A percentile compares a stretch with the other conserved stretches of the same genome.
phyloP scores from a whole-genome alignment of 2,329 filamentous ascomycete species.

The Calonectria fujianensis region DNA sequence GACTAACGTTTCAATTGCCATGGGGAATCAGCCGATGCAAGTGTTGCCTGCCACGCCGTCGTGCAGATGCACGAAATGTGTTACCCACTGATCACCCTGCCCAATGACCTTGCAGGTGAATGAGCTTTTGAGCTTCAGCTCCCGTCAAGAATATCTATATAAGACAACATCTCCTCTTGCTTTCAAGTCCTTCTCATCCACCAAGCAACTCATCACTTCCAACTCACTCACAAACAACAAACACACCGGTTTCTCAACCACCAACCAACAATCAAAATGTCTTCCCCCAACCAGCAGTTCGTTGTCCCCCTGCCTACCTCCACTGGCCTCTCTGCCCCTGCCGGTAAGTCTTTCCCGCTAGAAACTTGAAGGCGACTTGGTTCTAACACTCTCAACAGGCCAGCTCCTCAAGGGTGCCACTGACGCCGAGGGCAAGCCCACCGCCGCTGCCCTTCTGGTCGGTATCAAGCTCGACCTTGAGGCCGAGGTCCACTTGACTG shows the following conservation, averaged over 20 bases:
- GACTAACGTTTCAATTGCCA: slow-evolving; percentile 9
- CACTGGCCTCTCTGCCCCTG: slow-evolving; percentile 16
- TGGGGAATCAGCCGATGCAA: background rate
- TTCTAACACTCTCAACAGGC: background rate
- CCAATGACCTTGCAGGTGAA: background rate
- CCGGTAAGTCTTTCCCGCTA: background rate
- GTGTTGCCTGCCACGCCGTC: slow-evolving; percentile 8
- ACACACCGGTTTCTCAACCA: slow-evolving; percentile 7
- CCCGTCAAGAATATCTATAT: background rate
- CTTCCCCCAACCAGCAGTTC: slow-evolving; percentile 15
- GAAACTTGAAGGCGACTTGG: background rate
- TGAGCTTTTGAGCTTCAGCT: background rate
- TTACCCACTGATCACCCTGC: background rate
- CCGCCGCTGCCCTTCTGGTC: slow-evolving; percentile 9
- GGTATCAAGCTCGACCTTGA: slow-evolving; percentile 19
- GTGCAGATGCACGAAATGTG: slow-evolving; percentile 5
- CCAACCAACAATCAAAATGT: slow-evolving; percentile 27
- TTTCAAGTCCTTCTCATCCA: background rate
- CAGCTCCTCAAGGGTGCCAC: slow-evolving; percentile 24
- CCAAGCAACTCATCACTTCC: slow-evolving; percentile 10
- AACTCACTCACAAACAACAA: slow-evolving; percentile 11
- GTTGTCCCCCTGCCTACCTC: slow-evolving; percentile 23
- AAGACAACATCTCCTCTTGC: background rate
- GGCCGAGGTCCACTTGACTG: slow-evolving; percentile 21
- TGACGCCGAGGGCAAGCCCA: background rate